Evolutionary conservation across 1,139 yeast genomes (phyloP).

Genomic region (Yamadazyma spencermartinsiae): DNA sequence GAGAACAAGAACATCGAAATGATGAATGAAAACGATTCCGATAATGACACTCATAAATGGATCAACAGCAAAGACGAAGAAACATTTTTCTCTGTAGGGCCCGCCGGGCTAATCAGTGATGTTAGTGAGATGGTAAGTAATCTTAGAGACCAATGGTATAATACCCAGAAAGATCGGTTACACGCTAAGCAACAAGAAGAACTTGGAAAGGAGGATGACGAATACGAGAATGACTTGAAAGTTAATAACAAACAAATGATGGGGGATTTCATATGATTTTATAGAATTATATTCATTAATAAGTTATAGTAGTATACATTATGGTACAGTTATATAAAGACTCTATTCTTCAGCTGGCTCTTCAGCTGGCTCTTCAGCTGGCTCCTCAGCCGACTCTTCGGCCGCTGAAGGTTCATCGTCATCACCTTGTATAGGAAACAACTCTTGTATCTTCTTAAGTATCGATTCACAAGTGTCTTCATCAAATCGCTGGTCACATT

Average conservation of each 20-base stretch:
- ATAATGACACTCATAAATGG: conserved; percentile 42
- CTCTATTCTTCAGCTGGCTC: neutral
- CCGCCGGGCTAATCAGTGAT: conserved; percentile 67
- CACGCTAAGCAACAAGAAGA: conserved; percentile 25
- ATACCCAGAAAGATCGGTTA: conserved; percentile 14
- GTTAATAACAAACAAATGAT: conserved; percentile 19
- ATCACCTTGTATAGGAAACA: conserved; percentile 47
- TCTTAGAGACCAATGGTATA: conserved; percentile 40
- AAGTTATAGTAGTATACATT: too few relatives aligned
- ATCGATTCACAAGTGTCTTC: conserved; percentile 62
- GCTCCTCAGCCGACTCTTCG: conserved; percentile 32
- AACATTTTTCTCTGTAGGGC: conserved; percentile 65
- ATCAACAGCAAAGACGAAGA: conserved; percentile 49
- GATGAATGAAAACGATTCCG: conserved; percentile 12
- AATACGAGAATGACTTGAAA: conserved; percentile 19
- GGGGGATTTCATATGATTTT: conserved; percentile 24
- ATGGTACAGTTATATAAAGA: conserved; percentile 11
- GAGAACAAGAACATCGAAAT: conserved; percentile 38
- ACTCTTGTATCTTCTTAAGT: conserved; percentile 46
- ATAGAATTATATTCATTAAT: too few relatives aligned
- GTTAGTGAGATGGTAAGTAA: conserved; percentile 53
- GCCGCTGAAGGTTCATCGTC: too few relatives aligned
- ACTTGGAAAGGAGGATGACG: conserved; percentile 9
- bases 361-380: conserved; percentile 19
- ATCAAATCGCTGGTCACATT: conserved; percentile 79